Conservation (phyloP, 306 rosid species). For the Prunus mume region DNA sequence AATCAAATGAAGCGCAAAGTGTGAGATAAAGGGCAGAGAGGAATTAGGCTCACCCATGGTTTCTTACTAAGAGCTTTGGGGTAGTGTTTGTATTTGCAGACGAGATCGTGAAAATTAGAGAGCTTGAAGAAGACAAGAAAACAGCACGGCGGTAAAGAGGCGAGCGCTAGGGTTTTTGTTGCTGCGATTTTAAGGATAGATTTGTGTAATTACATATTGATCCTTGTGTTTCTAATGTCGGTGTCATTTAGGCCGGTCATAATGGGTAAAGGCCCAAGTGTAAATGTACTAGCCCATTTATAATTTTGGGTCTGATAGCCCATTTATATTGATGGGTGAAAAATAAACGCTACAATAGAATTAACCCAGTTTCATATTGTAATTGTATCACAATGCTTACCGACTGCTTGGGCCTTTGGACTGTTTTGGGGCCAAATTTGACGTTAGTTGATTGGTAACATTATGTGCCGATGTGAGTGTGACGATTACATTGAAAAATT, state of each 20-base stretch:
- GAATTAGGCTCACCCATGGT: conserved; percentile 12
- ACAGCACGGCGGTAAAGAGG: neutral
- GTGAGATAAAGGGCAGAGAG: neutral
- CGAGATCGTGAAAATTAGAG: neutral
- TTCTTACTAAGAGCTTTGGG: too few relatives aligned
- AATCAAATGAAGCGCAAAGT: neutral
- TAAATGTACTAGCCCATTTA: neutral
- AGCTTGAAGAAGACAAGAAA: neutral
- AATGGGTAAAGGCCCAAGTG: too few relatives aligned
- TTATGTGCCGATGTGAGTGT: too few relatives aligned
- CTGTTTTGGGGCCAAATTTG: neutral
- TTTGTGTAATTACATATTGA: neutral
- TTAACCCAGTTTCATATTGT: too few relatives aligned
- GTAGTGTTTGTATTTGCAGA: neutral
- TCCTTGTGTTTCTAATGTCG: too few relatives aligned
- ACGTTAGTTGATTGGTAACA: neutral
- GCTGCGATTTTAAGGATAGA: neutral
- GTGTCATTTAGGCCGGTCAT: too few relatives aligned
- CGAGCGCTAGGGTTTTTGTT: neutral
- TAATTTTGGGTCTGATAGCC: neutral
- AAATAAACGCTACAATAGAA: too few relatives aligned
- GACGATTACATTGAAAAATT: too few relatives aligned
- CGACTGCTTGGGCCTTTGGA: too few relatives aligned
- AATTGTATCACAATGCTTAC: too few relatives aligned
- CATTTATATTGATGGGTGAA: neutral